phyloP scores from a whole-genome alignment of 345 rosid genomes.

The Brassica rapa region DNA sequence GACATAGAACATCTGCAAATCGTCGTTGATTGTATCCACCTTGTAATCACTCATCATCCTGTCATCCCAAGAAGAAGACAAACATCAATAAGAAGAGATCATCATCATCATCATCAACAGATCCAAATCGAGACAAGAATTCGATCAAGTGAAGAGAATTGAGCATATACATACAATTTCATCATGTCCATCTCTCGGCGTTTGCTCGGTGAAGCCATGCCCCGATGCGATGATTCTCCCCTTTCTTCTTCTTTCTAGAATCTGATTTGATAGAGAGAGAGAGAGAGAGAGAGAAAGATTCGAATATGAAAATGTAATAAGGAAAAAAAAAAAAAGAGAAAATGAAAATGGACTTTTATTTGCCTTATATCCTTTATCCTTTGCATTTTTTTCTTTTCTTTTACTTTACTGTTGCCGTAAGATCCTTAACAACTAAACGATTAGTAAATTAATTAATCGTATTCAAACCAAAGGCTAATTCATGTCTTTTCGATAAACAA shows the following conservation, averaged over 20 bases:
- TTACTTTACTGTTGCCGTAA: neutral
- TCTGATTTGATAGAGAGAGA: slow-evolving; percentile 18
- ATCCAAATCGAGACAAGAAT: neutral
- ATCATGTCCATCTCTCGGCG: slow-evolving; percentile 80
- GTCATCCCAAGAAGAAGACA: slow-evolving; percentile 16
- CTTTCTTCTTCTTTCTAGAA: neutral
- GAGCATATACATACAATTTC: slow-evolving; percentile 52
- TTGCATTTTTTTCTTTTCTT: neutral
- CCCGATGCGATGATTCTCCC: slow-evolving; percentile 16
- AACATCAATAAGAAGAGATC: neutral
- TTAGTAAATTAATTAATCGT: neutral
- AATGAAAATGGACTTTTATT: slow-evolving; percentile 12
- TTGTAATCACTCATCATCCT: slow-evolving; percentile 84
- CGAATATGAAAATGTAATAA: slow-evolving; percentile 5
- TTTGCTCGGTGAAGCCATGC: slow-evolving; percentile 76
- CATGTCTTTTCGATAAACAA: neutral
- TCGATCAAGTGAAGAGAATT: neutral
- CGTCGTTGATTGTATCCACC: slow-evolving; percentile 70
- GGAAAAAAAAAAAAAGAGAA: neutral
- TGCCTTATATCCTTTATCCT: slow-evolving; percentile 2
- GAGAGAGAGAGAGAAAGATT: slow-evolving; percentile 18
- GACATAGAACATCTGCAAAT: slow-evolving; percentile 62
- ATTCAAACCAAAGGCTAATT: neutral
- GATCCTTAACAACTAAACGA: neutral
- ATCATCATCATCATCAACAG: neutral